Evolutionary conservation across 129 eudicot species (phyloP), one percentile per base, ranked within the genome.

Genomic region (Flaveria brownii): DNA sequence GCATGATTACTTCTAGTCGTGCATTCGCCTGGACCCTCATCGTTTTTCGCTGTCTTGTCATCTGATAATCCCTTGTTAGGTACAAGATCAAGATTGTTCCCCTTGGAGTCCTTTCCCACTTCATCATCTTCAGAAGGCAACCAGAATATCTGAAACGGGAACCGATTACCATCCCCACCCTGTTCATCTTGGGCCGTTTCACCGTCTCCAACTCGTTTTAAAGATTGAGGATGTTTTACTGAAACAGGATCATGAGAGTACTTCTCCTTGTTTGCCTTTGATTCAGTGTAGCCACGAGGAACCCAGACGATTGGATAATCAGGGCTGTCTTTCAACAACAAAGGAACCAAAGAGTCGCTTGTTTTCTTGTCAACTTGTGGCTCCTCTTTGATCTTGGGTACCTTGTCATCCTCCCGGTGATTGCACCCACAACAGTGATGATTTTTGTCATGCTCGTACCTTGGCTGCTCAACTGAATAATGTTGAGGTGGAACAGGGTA

Each of bases 361-460:
- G 42, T 56, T 39, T 77, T 76, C 69, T 60, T 71, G n/a, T 62
- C 88, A 33, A 12, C 14, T 6, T 83, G 82, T 3, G 82, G 74
- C 45, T 73, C 86, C 20, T 61, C 73, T 54, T 71, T 83, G 8
- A 81, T 84, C 74, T 36, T 86, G 5, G 81, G 61, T 68, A 68
- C 72, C 23, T 79, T 81, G 15, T 77, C 84, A 16, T 76, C 78
- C 47, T 80, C 85, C 67, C 20, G 82, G 75, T 85, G 85, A 11
- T 82, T 83, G 70, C 94, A 90, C 13, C 90, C 92, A 61, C 89
- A 88, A 25, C 92, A 93, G 57, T 78, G 96, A 68, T 68, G 81
- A 56, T 70, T 77, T 62, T 85, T 88, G 64, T 90, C 92, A 76
- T 62, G 84, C 36, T 85, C 88, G 55, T 86, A 85, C 52, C 76